These are phyloP conservation scores for Eutypella sp. DNA, from an alignment of 2,329 filamentous ascomycete species.

Conservation along the genomic window DNA sequence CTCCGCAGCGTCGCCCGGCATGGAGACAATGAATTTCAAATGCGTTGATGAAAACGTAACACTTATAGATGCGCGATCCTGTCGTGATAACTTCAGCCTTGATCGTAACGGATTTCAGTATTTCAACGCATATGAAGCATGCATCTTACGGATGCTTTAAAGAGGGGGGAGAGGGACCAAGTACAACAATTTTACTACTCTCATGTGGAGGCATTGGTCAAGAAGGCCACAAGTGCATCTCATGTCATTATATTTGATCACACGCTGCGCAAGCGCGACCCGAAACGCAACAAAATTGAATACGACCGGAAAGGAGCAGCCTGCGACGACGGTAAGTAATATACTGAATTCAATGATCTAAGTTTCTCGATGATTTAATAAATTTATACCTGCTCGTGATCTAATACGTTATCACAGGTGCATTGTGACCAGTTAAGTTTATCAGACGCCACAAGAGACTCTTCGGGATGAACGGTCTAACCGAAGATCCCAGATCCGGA, in stretches of 20 bases:
- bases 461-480: too few species aligned
- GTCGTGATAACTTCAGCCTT: not conserved
- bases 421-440: constrained; percentile 8
- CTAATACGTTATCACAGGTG: constrained; percentile 1
- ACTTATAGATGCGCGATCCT: not conserved
- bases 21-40: constrained; percentile 4
- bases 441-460: too few species aligned
- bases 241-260: constrained; percentile 10
- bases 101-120: constrained; percentile 4
- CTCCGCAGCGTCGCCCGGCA: not conserved
- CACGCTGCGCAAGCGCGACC: constrained; percentile 5
- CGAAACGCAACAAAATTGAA: constrained; percentile 1
- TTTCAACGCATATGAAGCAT: not conserved
- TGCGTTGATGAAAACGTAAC: constrained; percentile 1
- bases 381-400: not conserved
- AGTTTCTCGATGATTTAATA: not conserved
- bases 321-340: constrained; percentile 6
- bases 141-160: not conserved
- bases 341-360: not conserved
- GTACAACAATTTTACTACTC: constrained; percentile 3
- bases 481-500: not conserved
- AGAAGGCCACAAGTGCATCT: constrained; percentile 3
- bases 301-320: constrained; percentile 8
- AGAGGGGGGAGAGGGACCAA: not conserved
- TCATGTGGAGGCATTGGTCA: constrained; percentile 5